Evolutionary conservation across 345 rosid species (phyloP).

Genomic region (Gossypium mustelinum): DNA sequence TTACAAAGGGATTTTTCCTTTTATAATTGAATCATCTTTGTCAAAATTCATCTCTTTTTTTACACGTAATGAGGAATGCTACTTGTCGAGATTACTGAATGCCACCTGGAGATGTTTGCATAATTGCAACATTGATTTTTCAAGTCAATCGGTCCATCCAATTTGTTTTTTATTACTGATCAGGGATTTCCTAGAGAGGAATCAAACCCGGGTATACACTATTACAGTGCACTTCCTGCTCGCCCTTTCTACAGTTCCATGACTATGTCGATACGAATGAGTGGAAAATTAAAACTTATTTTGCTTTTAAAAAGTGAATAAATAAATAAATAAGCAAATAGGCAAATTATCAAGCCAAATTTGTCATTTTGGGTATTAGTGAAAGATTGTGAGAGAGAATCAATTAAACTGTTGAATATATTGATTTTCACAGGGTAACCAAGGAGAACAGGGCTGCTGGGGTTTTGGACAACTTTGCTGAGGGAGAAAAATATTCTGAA

Average conservation of each 20-base stretch:
- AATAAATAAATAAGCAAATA: not conserved
- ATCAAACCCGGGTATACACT: not conserved
- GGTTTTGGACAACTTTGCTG: slow-evolving; percentile 72
- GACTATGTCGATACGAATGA: not conserved
- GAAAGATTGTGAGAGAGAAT: not conserved
- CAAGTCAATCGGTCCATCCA: not conserved
- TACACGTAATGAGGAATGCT: no score
- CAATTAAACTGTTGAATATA: not conserved
- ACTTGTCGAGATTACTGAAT: no score
- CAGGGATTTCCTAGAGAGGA: not conserved
- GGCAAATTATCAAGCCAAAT: not conserved
- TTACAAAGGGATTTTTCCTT: no score
- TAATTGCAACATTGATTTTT: not conserved
- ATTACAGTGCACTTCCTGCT: not conserved
- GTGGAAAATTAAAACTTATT: not conserved
- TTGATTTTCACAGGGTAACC: slow-evolving; percentile 43
- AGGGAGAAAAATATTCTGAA: slow-evolving; percentile 80
- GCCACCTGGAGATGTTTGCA: no score
- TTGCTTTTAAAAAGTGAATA: not conserved
- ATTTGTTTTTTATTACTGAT: not conserved
- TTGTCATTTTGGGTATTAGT: not conserved
- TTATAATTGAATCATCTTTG: no score
- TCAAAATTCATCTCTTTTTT: no score
- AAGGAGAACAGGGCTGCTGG: slow-evolving; percentile 94
- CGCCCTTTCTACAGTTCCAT: not conserved